Percentiles rank a stretch among this genome's conserved stretches.
These are phyloP conservation scores for Talaromyces marneffei DNA, from an alignment of 2,329 filamentous ascomycete genomes.

Conservation along the genomic window DNA sequence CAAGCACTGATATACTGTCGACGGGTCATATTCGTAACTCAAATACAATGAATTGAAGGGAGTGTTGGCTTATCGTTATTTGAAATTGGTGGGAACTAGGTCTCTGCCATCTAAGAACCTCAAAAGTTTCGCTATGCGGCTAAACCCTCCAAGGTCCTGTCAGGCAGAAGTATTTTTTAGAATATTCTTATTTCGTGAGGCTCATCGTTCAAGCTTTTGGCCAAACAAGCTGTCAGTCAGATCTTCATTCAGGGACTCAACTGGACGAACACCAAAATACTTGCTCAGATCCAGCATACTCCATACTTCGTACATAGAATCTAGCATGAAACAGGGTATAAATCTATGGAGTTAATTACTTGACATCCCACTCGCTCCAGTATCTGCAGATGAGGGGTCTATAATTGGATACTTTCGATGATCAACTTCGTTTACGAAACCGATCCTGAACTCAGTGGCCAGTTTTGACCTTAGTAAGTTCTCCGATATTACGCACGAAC, in stretches of 20 bases:
- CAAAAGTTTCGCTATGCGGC: background rate
- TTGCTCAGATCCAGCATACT: background rate
- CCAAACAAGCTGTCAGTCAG: background rate
- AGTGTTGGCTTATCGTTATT: background rate
- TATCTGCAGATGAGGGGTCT: background rate
- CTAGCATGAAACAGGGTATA: background rate
- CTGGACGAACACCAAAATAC: background rate
- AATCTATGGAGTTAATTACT: background rate
- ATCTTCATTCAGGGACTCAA: background rate
- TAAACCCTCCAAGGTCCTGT: background rate
- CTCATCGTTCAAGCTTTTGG: background rate
- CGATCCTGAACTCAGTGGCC: background rate
- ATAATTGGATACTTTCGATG: background rate
- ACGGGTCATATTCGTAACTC: background rate
- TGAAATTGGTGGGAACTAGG: background rate
- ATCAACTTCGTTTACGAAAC: background rate
- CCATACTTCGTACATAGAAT: background rate
- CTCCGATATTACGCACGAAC: background rate
- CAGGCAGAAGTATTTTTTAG: background rate
- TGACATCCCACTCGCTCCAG: background rate
- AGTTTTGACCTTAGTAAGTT: background rate
- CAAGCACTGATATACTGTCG: no score
- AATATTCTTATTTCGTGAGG: background rate
- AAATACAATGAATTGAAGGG: no score
- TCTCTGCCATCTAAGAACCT: background rate